A percentile compares a stretch with the other conserved stretches of the same genome.
Conservation (phyloP, 106 monocot species). For the Dendrobium officinale region DNA sequence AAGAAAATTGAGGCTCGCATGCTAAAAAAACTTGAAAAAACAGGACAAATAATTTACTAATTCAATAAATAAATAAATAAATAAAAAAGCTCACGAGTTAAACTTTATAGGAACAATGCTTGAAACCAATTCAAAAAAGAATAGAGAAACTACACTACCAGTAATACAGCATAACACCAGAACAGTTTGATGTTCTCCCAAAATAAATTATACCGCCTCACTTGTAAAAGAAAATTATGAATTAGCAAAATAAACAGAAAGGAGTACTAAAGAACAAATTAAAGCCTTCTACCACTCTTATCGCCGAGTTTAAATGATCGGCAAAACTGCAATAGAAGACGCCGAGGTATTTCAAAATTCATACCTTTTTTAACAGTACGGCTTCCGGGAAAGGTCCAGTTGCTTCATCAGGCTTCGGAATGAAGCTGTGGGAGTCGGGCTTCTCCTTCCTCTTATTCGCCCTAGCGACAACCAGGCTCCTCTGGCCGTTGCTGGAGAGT, state of each 20-base stretch:
- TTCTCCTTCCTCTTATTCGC: slow-evolving; percentile 43
- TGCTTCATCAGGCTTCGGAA: slow-evolving; percentile 57
- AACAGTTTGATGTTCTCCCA: not conserved
- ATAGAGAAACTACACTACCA: not conserved
- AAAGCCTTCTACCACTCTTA: not conserved
- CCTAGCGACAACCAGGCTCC: not conserved
- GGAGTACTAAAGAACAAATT: not conserved
- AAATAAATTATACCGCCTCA: not conserved
- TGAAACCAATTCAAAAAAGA: not conserved
- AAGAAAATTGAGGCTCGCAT: no score
- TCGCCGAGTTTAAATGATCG: no score
- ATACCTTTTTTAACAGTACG: slow-evolving; percentile 80
- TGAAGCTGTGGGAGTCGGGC: slow-evolving; percentile 46
- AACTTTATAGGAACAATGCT: no score
- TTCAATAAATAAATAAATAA: no score
- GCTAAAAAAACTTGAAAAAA: no score
- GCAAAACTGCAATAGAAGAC: not conserved
- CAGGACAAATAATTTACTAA: no score
- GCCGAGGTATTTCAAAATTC: not conserved
- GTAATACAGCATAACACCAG: not conserved
- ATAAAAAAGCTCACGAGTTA: no score
- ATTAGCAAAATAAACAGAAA: not conserved
- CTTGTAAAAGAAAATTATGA: not conserved
- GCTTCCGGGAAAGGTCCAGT: slow-evolving; percentile 78
- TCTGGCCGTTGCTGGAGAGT: not conserved